Percentiles rank a stretch among this genome's conserved stretches.
phyloP scores from a whole-genome alignment of 192 early-diverging fungal species.

The Entrophospora sp. region DNA sequence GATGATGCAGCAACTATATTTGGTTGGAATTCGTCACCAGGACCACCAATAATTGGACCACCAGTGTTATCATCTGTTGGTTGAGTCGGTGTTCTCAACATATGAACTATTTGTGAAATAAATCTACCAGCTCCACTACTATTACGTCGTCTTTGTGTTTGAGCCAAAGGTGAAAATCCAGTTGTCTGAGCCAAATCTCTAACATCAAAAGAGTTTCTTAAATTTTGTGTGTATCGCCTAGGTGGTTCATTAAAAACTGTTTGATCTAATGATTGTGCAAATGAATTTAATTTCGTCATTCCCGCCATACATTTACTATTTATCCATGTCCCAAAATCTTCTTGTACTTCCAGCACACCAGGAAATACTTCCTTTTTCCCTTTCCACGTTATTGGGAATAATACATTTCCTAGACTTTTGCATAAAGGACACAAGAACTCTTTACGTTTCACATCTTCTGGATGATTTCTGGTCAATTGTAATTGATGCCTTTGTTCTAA shows the following conservation, averaged over 20 bases:
- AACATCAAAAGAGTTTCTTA: neutral
- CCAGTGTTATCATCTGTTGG: neutral
- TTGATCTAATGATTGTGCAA: neutral
- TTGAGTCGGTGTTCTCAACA: constrained; percentile 1
- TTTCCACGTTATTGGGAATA: constrained; percentile 71
- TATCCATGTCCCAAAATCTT: constrained; percentile 26
- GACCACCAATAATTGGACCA: constrained; percentile 5
- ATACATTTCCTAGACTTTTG: constrained; percentile 84
- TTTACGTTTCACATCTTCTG: constrained; percentile 69
- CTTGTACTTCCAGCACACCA: constrained; percentile 33
- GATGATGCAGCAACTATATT: neutral
- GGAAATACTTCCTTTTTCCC: constrained; percentile 49
- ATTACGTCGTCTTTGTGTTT: constrained; percentile 15
- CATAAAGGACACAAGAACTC: constrained; percentile 96
- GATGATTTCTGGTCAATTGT: constrained; percentile 77
- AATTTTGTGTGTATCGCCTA: neutral
- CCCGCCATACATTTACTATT: constrained; percentile 14
- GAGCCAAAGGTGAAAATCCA: too few species aligned
- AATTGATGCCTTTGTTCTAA: constrained; percentile 62
- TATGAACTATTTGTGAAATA: constrained; percentile 18
- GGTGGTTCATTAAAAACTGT: neutral
- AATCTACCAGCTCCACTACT: constrained; percentile 24
- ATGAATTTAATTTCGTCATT: constrained; percentile 24
- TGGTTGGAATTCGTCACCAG: neutral
- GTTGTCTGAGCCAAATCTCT: neutral